A percentile compares a stretch with the other conserved stretches of the same genome.
Conservation (phyloP, 208 protist species). For the Trypanosomatidae sp. region DNA sequence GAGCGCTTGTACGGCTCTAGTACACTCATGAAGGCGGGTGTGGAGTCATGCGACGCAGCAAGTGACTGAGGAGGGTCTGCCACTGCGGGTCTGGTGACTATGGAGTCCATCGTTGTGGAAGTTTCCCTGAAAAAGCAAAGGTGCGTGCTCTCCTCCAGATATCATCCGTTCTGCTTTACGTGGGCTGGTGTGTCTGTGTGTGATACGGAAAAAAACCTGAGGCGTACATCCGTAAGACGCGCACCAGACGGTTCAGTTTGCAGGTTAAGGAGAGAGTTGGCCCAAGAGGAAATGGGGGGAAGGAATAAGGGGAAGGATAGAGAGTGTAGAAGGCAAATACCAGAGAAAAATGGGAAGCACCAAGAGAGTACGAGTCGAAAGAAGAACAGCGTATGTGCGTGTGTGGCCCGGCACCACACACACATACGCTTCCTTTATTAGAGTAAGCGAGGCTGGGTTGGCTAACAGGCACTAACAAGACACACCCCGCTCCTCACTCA, state of each 20-base stretch:
- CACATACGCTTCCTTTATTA: too few species aligned
- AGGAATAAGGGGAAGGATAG: not conserved
- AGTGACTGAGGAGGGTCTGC: not conserved
- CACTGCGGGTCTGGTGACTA: not conserved
- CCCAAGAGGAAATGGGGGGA: not conserved
- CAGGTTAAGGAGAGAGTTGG: not conserved
- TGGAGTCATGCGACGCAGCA: not conserved
- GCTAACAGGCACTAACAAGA: too few species aligned
- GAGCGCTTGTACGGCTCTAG: slow-evolving; percentile 18
- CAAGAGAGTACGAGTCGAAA: not conserved
- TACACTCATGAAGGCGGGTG: slow-evolving; percentile 8
- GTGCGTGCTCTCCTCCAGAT: not conserved
- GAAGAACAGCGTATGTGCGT: not conserved
- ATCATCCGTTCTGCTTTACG: not conserved
- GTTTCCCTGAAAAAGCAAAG: not conserved
- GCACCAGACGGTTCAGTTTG: not conserved
- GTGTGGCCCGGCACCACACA: not conserved
- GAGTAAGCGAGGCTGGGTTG: too few species aligned
- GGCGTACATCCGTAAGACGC: not conserved
- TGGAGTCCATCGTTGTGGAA: not conserved
- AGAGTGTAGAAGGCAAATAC: not conserved
- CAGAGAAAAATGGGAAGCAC: not conserved
- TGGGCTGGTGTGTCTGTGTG: not conserved
- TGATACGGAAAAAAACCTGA: not conserved
- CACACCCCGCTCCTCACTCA: too few species aligned